Percentiles rank a stretch among this genome's conserved stretches.
Conservation (phyloP, 768 basidiomycete species). For the Trametes cingulata region DNA sequence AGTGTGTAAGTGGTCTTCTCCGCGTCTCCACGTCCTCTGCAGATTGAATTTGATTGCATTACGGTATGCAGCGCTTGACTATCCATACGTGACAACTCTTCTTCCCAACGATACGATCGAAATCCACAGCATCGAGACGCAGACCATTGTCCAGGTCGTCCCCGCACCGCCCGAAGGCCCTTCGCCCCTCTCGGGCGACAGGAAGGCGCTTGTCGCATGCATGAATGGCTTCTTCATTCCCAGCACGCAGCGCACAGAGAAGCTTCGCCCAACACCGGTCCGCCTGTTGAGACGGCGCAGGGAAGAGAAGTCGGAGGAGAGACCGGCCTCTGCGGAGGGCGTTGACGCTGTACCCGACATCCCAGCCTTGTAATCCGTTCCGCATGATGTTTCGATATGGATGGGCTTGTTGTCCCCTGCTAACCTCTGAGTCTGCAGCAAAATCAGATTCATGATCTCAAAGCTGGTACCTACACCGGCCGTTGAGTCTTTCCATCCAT, state of each 20-base stretch:
- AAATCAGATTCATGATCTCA: background rate
- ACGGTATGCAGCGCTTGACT: conserved; percentile 63
- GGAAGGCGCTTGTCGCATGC: conserved; percentile 33
- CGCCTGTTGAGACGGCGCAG: conserved; percentile 27
- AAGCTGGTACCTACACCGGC: background rate
- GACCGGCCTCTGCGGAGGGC: background rate
- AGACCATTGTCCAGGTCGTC: conserved; percentile 69
- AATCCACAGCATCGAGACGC: conserved; percentile 79
- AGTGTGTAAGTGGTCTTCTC: conserved; percentile 55
- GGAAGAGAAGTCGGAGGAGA: background rate
- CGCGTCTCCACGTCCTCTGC: background rate
- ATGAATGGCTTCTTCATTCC: conserved; percentile 44
- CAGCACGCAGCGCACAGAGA: conserved; percentile 40
- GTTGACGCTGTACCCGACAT: conserved; percentile 8
- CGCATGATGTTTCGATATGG: background rate
- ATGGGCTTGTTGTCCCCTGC: background rate
- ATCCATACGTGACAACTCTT: conserved; percentile 77
- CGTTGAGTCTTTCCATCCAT: background rate
- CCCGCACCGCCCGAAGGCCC: conserved; percentile 41
- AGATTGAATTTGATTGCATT: background rate
- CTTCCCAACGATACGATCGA: conserved; percentile 78
- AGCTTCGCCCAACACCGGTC: conserved; percentile 38
- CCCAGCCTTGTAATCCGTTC: background rate
- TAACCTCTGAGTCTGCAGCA: background rate
- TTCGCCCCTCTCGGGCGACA: conserved; percentile 30